A percentile compares a stretch with the other conserved stretches of the same genome.
phyloP scores from a whole-genome alignment of 768 basidiomycete genomes.

The Hydnum rufescens region DNA sequence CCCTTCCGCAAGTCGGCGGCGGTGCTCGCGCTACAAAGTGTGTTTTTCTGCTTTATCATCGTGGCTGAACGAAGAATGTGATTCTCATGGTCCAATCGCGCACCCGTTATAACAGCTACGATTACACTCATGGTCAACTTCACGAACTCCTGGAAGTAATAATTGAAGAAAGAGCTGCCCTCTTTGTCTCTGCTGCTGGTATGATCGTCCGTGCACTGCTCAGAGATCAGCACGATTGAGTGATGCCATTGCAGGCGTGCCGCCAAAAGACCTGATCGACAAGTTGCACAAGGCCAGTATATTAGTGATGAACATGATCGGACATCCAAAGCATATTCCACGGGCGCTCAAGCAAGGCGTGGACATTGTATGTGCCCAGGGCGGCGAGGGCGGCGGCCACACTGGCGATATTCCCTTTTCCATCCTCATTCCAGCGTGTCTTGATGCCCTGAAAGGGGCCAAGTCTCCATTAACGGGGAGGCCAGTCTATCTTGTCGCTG shows the following conservation, averaged over 20 bases:
- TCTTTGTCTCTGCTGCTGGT: neutral
- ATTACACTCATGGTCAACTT: slow-evolving; percentile 79
- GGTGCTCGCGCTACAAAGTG: slow-evolving; percentile 84
- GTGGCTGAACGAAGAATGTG: neutral
- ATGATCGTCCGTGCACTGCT: neutral
- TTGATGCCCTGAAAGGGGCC: slow-evolving; percentile 60
- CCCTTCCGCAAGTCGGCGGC: slow-evolving; percentile 82
- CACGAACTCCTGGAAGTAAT: slow-evolving; percentile 73
- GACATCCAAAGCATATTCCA: slow-evolving; percentile 76
- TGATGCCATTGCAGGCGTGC: slow-evolving; percentile 79
- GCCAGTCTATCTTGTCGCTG: slow-evolving; percentile 74
- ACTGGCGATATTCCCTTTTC: slow-evolving; percentile 24
- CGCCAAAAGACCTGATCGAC: slow-evolving; percentile 62
- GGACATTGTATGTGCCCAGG: slow-evolving; percentile 88
- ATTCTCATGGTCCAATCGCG: slow-evolving; percentile 27
- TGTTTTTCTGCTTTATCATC: slow-evolving; percentile 20
- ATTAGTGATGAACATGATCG: slow-evolving; percentile 87
- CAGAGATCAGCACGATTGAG: slow-evolving; percentile 21
- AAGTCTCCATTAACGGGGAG: slow-evolving; percentile 63
- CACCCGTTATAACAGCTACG: no score
- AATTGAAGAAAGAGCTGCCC: slow-evolving; percentile 41
- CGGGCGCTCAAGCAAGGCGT: slow-evolving; percentile 71
- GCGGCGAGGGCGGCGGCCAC: slow-evolving; percentile 72
- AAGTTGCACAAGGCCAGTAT: slow-evolving; percentile 70
- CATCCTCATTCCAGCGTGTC: slow-evolving; percentile 79